phyloP scores from a whole-genome alignment of 768 basidiomycete genomes.

The Rossbeevera mucosa region DNA sequence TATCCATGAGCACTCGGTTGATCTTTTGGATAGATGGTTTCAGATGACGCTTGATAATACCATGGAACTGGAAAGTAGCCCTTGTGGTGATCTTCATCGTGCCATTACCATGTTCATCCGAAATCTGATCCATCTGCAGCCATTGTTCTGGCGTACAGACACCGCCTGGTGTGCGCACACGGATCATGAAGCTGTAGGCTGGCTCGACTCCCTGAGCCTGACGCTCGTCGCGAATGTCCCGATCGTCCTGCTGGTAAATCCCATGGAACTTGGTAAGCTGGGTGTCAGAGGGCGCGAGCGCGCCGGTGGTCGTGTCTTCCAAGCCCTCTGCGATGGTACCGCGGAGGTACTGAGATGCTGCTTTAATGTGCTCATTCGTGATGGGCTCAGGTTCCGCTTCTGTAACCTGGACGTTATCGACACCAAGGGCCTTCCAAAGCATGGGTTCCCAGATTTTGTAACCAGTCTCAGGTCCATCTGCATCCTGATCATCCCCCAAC shows the following conservation, averaged over 20 bases:
- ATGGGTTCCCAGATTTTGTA: slow-evolving; percentile 95
- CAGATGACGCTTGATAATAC: slow-evolving; percentile 94
- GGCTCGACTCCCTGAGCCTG: slow-evolving; percentile 90
- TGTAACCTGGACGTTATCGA: slow-evolving; percentile 79
- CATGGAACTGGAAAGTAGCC: slow-evolving; percentile 99
- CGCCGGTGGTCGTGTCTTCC: slow-evolving; percentile 78
- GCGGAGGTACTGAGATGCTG: slow-evolving; percentile 86
- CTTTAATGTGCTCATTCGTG: slow-evolving; percentile 99
- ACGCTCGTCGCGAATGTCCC: slow-evolving; percentile 96
- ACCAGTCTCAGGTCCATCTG: slow-evolving; percentile 92
- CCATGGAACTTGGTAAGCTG: slow-evolving; percentile 99
- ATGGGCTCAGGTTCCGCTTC: slow-evolving; percentile 96
- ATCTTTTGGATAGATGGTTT: slow-evolving; percentile 97
- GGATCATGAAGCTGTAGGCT: slow-evolving; percentile 98
- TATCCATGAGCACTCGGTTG: slow-evolving; percentile 86
- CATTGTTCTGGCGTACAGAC: slow-evolving; percentile 91
- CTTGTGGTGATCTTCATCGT: slow-evolving; percentile 98
- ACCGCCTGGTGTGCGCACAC: slow-evolving; percentile 92
- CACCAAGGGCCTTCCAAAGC: slow-evolving; percentile 92
- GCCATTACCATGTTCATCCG: slow-evolving; percentile 82
- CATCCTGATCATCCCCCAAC: slow-evolving; percentile 95
- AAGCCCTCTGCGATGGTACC: slow-evolving; percentile 95
- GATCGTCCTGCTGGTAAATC: slow-evolving; percentile 95
- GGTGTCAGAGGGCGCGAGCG: slow-evolving; percentile 84
- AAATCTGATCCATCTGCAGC: slow-evolving; percentile 91